phyloP scores from a whole-genome alignment of 331 rosid genomes.

The Acacia concinna region DNA sequence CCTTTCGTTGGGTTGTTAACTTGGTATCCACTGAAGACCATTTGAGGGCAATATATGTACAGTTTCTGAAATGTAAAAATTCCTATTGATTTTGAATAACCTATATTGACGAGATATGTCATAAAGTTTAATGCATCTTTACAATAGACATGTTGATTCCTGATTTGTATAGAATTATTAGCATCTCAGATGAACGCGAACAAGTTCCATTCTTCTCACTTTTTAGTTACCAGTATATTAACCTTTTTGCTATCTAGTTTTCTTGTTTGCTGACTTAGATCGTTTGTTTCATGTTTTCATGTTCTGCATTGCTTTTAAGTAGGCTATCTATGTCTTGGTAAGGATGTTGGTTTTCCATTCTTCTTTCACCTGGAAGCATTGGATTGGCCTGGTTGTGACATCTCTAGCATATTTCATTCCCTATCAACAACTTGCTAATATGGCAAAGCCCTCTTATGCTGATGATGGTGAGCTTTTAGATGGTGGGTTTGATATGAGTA shows the following conservation, averaged over 20 bases:
- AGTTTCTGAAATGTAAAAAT: background rate
- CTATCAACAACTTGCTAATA: constrained; percentile 75
- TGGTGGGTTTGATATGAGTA: constrained; percentile 95
- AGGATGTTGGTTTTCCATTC: constrained; percentile 86
- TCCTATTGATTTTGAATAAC: background rate
- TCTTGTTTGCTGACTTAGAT: constrained; percentile 6
- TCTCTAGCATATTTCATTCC: constrained; percentile 70
- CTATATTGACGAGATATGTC: background rate
- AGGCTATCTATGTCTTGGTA: constrained; percentile 67
- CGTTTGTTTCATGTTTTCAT: background rate
- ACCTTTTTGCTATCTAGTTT: background rate
- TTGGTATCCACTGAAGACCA: background rate
- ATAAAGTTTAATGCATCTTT: background rate
- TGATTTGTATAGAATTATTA: background rate
- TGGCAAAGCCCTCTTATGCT: constrained; percentile 74
- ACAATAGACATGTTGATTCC: background rate
- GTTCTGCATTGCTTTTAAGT: constrained; percentile 1
- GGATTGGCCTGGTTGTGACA: constrained; percentile 80
- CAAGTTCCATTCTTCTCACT: background rate
- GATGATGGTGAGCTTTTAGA: constrained; percentile 88
- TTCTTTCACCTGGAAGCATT: constrained; percentile 89
- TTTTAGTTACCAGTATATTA: background rate
- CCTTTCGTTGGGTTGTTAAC: background rate
- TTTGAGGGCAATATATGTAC: background rate
- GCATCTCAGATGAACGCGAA: background rate